These are phyloP conservation scores for Rosa hybrid DNA, from an alignment of 331 rosid genomes.

Conservation along the genomic window DNA sequence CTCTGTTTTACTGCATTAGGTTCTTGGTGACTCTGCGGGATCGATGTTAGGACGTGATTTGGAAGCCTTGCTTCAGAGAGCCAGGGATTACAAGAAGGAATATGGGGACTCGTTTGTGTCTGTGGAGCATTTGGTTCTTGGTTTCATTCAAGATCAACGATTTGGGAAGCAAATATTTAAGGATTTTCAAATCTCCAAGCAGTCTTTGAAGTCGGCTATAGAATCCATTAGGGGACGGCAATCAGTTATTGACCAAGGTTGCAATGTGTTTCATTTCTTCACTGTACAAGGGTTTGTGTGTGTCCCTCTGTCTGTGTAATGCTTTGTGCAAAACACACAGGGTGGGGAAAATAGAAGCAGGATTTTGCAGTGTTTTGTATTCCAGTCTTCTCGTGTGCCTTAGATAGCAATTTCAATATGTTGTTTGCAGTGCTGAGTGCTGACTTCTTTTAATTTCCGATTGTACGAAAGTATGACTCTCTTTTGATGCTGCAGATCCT, in stretches of 20 bases:
- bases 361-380: background rate
- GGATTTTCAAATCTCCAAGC: conserved; percentile 77
- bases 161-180: conserved; percentile 81
- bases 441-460: background rate
- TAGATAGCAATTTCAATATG: background rate
- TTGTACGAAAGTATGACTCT: background rate
- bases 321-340: background rate
- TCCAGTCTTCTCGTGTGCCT: background rate
- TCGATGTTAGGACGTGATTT: conserved; percentile 96
- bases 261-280: conserved; percentile 9
- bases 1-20: conserved; percentile 43
- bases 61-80: conserved; percentile 89
- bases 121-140: conserved; percentile 96
- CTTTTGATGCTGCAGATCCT: conserved; percentile 67
- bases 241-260: conserved; percentile 96
- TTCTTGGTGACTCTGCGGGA: conserved; percentile 82
- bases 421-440: background rate
- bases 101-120: conserved; percentile 96
- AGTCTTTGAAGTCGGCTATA: conserved; percentile 71
- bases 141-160: conserved; percentile 74
- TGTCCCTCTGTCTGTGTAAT: background rate
- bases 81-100: conserved; percentile 86
- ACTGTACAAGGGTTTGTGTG: background rate
- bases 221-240: conserved; percentile 92
- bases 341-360: background rate